phyloP scores from a whole-genome alignment of 2,329 filamentous ascomycete species.

The Aspergillus glaucus region DNA sequence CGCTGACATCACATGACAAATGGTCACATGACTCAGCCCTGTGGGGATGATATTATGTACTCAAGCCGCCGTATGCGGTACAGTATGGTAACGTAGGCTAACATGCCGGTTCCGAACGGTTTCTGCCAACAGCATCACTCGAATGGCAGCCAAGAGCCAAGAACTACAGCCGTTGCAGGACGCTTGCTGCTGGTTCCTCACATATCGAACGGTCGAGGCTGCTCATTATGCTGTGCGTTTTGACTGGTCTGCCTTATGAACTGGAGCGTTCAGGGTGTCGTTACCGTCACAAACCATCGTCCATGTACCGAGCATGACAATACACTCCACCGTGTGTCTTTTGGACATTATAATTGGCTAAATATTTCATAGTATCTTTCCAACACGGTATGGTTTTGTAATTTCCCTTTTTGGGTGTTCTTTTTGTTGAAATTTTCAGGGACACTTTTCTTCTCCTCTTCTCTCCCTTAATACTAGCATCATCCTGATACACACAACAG shows the following conservation, averaged over 20 bases:
- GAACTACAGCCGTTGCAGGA: background rate
- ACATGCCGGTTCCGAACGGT: too few species aligned
- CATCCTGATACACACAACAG: background rate
- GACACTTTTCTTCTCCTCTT: background rate
- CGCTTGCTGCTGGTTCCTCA: too few species aligned
- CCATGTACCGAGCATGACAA: background rate
- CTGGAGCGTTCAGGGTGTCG: background rate
- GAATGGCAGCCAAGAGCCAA: background rate
- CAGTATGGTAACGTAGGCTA: background rate
- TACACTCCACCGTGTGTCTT: background rate
- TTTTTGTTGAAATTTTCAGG: background rate
- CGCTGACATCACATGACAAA: too few species aligned
- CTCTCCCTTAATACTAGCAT: background rate
- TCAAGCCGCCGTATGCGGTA: background rate
- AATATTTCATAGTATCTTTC: background rate
- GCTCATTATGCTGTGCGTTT: background rate
- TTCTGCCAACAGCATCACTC: background rate
- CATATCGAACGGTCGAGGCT: too few species aligned
- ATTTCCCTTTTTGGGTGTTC: background rate
- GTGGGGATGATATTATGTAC: background rate
- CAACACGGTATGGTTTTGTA: background rate
- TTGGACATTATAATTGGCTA: background rate
- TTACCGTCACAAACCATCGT: background rate
- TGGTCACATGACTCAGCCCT: conserved; percentile 12
- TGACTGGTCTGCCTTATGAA: background rate